Percentiles rank a stretch among this genome's conserved stretches.
phyloP scores from a whole-genome alignment of 1,284 basidiomycete species.

The Melampsora americana region DNA sequence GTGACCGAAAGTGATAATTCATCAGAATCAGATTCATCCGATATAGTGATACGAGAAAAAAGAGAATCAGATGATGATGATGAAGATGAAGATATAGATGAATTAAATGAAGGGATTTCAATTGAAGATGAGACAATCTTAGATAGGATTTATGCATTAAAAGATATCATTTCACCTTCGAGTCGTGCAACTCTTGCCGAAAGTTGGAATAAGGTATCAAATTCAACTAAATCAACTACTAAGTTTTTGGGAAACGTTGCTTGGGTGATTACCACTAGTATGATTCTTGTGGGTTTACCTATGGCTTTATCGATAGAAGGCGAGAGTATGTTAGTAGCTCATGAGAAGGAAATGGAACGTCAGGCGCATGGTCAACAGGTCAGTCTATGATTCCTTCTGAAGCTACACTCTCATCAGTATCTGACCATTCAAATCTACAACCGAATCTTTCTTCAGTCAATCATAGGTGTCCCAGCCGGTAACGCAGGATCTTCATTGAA shows the following conservation, averaged over 20 bases:
- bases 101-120: conserved; percentile 46
- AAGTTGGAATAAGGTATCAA: conserved; percentile 64
- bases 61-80: conserved; percentile 44
- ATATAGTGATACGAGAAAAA: not conserved
- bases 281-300: conserved; percentile 86
- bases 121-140: conserved; percentile 67
- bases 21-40: conserved; percentile 31
- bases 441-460: not conserved
- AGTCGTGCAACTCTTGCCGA: conserved; percentile 70
- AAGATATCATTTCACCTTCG: conserved; percentile 88
- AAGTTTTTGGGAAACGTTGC: conserved; percentile 80
- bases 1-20: conserved; percentile 31
- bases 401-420: not conserved
- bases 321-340: conserved; percentile 86
- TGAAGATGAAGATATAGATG: conserved; percentile 43
- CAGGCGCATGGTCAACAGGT: conserved; percentile 74
- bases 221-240: conserved; percentile 60
- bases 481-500: not conserved
- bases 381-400: conserved; percentile 67
- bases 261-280: conserved; percentile 92
- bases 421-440: not conserved
- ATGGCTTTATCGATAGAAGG: conserved; percentile 90
- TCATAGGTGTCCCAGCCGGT: not conserved
- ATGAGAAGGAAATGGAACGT: conserved; percentile 93
- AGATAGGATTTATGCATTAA: conserved; percentile 83